A percentile compares a stretch with the other conserved stretches of the same genome.
Conservation (phyloP, 2,329 filamentous ascomycete genomes). For the Corynespora cassiicola region DNA sequence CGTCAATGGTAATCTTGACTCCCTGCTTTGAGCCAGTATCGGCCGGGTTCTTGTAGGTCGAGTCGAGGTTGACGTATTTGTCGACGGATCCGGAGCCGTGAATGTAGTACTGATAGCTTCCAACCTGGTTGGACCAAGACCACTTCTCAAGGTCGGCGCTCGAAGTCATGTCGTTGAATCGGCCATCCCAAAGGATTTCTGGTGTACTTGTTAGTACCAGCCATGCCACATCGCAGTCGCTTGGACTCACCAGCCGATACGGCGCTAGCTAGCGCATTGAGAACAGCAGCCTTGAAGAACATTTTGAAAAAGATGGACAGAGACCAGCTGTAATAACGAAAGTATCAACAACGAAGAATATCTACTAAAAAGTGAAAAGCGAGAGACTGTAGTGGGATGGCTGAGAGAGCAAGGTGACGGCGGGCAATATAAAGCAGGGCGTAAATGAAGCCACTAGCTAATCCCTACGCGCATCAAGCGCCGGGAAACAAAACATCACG, state of each 20-base stretch:
- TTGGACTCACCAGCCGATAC: slow-evolving; percentile 14
- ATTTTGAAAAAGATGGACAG: slow-evolving; percentile 9
- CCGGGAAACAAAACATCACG: too few species aligned
- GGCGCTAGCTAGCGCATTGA: slow-evolving; percentile 16
- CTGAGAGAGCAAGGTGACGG: too few species aligned
- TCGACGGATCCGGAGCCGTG: slow-evolving; percentile 63
- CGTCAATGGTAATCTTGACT: slow-evolving; percentile 67
- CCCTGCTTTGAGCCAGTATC: slow-evolving; percentile 66
- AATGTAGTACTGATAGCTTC: slow-evolving; percentile 76
- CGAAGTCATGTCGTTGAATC: slow-evolving; percentile 63
- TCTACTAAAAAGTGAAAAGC: too few species aligned
- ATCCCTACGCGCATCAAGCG: too few species aligned
- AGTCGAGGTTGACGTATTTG: slow-evolving; percentile 65
- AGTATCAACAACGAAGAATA: too few species aligned
- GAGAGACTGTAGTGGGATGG: too few species aligned
- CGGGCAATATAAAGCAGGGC: too few species aligned
- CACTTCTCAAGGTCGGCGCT: slow-evolving; percentile 61
- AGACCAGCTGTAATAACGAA: too few species aligned
- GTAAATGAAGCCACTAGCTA: too few species aligned
- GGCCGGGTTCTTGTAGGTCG: slow-evolving; percentile 67
- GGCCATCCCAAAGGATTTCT: slow-evolving; percentile 65
- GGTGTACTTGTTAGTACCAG: neutral
- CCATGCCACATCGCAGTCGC: neutral
- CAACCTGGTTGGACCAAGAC: slow-evolving; percentile 70
- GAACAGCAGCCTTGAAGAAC: slow-evolving; percentile 15